These are phyloP conservation scores for Acorus gramineus DNA, from an alignment of 106 monocot species.

Conservation along the genomic window DNA sequence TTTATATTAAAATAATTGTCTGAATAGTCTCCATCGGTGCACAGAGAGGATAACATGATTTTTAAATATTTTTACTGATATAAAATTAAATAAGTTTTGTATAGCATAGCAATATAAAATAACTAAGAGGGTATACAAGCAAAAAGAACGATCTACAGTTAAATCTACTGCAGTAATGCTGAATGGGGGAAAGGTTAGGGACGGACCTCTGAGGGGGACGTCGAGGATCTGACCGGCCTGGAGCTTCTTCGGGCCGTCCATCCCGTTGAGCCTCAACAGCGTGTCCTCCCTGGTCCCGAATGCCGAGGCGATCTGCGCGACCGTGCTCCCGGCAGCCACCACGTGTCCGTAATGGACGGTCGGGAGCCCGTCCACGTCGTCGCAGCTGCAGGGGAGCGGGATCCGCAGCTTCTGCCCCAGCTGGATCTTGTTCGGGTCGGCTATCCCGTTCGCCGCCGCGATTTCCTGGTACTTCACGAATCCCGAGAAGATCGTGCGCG, in stretches of 20 bases:
- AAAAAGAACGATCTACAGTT: too few relatives aligned
- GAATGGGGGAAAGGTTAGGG: too few relatives aligned
- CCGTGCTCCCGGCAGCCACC: constrained; percentile 33
- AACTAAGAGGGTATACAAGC: too few relatives aligned
- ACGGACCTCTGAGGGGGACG: constrained; percentile 46
- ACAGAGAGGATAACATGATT: too few relatives aligned
- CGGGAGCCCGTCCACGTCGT: constrained; percentile 23
- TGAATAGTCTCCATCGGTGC: too few relatives aligned
- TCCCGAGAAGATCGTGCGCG: constrained; percentile 27
- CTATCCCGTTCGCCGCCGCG: constrained; percentile 37
- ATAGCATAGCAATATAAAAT: too few relatives aligned
- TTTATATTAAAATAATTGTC: too few relatives aligned
- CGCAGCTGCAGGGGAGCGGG: constrained; percentile 88
- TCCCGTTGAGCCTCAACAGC: constrained; percentile 33
- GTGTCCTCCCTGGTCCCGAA: constrained; percentile 26
- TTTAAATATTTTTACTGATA: too few relatives aligned
- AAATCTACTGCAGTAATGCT: too few relatives aligned
- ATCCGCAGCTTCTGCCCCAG: constrained; percentile 50
- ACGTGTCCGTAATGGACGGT: constrained; percentile 49
- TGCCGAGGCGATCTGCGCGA: constrained; percentile 36
- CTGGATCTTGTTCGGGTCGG: constrained; percentile 25
- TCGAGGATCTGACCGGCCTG: constrained; percentile 47
- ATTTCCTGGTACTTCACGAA: constrained; percentile 47
- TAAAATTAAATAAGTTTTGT: too few relatives aligned
- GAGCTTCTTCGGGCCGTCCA: constrained; percentile 39